Evolutionary conservation across 1,139 yeast genomes (phyloP).

Genomic region (Meyerozyma sp.): DNA sequence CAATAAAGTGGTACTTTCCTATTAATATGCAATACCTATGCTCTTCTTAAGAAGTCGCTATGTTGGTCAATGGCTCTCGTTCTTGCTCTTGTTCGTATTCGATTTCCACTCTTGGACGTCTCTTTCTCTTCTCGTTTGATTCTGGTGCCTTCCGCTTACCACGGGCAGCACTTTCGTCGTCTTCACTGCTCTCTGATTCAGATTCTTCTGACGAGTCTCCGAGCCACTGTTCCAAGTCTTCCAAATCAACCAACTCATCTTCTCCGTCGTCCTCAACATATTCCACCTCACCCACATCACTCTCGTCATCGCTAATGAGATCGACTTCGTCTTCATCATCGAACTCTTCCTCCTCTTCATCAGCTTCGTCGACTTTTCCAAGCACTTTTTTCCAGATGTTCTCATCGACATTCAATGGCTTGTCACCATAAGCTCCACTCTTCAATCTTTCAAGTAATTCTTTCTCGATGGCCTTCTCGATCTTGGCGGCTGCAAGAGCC

Average conservation of each 20-base stretch:
- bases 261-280: conserved; percentile 75
- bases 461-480: conserved; percentile 93
- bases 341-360: conserved; percentile 52
- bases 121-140: conserved; percentile 33
- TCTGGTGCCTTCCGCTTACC: conserved; percentile 30
- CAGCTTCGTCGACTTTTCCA: conserved; percentile 60
- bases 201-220: conserved; percentile 46
- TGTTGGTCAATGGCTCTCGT: conserved; percentile 24
- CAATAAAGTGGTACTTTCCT: too few relatives aligned
- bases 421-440: conserved; percentile 97
- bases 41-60: conserved; percentile 14
- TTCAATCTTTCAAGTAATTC: conserved; percentile 90
- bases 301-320: conserved; percentile 51
- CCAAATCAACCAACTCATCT: conserved; percentile 86
- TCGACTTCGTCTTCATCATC: conserved; percentile 60
- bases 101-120: conserved; percentile 76
- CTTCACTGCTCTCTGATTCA: conserved; percentile 32
- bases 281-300: conserved; percentile 76
- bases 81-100: conserved; percentile 75
- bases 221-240: conserved; percentile 87
- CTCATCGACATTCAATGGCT: conserved; percentile 94
- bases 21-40: neutral
- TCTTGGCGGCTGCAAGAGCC: conserved; percentile 93
- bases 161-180: conserved; percentile 16
- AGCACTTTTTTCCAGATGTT: conserved; percentile 92